Evolutionary conservation across 192 early-diverging fungal genomes (phyloP), one percentile per base, ranked within the genome.

Genomic region (Dissophora globulifera): DNA sequence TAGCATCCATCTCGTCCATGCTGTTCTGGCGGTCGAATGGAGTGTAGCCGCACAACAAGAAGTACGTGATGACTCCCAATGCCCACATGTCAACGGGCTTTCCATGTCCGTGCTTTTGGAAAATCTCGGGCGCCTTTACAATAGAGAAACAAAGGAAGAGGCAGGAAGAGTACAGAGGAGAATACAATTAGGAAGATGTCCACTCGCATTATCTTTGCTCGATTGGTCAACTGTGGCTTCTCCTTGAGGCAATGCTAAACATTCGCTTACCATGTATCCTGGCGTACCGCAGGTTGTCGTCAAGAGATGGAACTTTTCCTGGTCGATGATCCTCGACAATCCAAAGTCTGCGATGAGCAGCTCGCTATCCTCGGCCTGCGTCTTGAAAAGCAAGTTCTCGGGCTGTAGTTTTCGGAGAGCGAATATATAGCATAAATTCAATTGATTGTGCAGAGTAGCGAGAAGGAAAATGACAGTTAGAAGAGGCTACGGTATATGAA

Each of bases 11-110:
- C 62, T 86, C 90, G 59, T 82, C 83, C 46, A 57, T 72, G 27
- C 50, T 81, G 35, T 70, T 83, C 48, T 80, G 85, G 16, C 84
- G 69, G 8, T 91, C 85, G 67, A 95, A 95, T 20, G 93, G 93
- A 16, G 88, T 88, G 45, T 82, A 82, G 10, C 93, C 92, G 23
- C 85, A 87, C 1, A 95, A 82, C 51, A 92, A 69, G 62, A 93
- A 92, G 63, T 87, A 95, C 0, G 91, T 82, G 55, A 93, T 89
- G 13, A 92, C 89, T 46, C 92, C 92, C 38, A 91, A 81, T 1
- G 91, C 91, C 93, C 93, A 94, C 85, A 94, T 86, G 42, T 93
- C 91, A 15, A 93, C 91, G n/a, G 89, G 86, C 66, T 86, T 88
- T 27, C 90, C 91, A 43, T 95, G 87, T 2, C 89, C 89, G 0